phyloP scores from a whole-genome alignment of 805 yeast genomes.

The Candida vaughaniae region DNA sequence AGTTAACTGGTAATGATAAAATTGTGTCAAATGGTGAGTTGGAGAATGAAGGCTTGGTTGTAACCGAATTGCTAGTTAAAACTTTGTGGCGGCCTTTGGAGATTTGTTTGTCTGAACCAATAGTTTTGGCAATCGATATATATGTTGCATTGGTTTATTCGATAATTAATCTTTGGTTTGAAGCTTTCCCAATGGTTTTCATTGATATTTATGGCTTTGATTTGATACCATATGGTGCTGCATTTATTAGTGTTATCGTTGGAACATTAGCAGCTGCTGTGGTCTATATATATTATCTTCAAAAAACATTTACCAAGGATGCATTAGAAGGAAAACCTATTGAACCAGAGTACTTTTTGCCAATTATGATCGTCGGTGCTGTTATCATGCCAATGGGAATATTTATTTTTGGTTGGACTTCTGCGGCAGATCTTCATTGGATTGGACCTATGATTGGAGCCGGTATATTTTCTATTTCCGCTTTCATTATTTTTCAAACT shows the following conservation, averaged over 20 bases:
- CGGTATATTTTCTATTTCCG: constrained; percentile 38
- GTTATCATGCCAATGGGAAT: constrained; percentile 43
- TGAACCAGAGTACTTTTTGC: constrained; percentile 43
- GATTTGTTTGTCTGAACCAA: constrained; percentile 53
- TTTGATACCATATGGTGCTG: constrained; percentile 45
- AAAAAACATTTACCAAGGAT: constrained; percentile 22
- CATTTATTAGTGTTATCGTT: constrained; percentile 47
- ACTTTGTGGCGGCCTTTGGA: constrained; percentile 52
- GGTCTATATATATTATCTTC: constrained; percentile 25
- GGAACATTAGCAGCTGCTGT: constrained; percentile 46
- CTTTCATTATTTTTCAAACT: constrained; percentile 51
- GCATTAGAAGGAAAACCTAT: constrained; percentile 22
- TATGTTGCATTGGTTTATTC: constrained; percentile 57
- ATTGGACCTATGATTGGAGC: constrained; percentile 47
- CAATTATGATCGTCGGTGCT: constrained; percentile 41
- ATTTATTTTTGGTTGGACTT: constrained; percentile 52
- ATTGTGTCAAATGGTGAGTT: constrained; percentile 41
- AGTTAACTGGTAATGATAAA: constrained; percentile 45
- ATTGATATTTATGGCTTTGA: constrained; percentile 44
- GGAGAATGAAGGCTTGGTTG: no score
- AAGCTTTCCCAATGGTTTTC: constrained; percentile 51
- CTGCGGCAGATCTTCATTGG: constrained; percentile 45
- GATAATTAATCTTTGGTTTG: constrained; percentile 55
- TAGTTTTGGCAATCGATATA: constrained; percentile 51
- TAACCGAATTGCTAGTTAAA: not conserved